A percentile compares a stretch with the other conserved stretches of the same genome.
phyloP scores from a whole-genome alignment of 2,329 filamentous ascomycete species.

The Botrytis tulipae region DNA sequence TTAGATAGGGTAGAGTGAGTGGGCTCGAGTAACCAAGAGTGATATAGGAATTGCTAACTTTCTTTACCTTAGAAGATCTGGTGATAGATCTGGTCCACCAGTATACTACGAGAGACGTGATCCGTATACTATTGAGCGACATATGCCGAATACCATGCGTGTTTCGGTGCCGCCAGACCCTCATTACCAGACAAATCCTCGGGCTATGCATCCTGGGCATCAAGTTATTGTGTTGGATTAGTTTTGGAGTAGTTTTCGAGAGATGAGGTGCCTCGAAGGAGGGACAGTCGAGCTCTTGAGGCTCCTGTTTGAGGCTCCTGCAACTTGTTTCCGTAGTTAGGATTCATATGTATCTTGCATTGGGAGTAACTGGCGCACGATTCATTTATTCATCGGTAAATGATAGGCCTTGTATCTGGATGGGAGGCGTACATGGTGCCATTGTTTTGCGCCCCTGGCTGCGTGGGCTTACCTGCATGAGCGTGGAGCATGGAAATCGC shows the following conservation, averaged over 20 bases:
- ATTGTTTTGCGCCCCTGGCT: neutral
- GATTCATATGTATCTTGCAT: neutral
- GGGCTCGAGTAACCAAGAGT: neutral
- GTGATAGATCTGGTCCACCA: slow-evolving; percentile 23
- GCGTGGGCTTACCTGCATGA: slow-evolving; percentile 13
- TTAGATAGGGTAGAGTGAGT: slow-evolving; percentile 35
- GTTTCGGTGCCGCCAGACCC: slow-evolving; percentile 14
- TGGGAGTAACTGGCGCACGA: neutral
- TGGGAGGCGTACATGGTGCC: neutral
- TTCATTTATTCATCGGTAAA: neutral
- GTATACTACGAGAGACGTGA: slow-evolving; percentile 22
- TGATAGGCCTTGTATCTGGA: neutral
- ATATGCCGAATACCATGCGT: slow-evolving; percentile 7
- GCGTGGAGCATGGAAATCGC: slow-evolving; percentile 19
- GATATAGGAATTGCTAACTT: slow-evolving; percentile 27
- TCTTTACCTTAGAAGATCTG: slow-evolving; percentile 21
- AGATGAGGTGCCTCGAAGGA: neutral
- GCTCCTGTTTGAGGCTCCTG: too few relatives aligned
- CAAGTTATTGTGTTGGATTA: slow-evolving; percentile 30
- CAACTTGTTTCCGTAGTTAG: neutral
- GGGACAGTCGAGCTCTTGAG: too few relatives aligned
- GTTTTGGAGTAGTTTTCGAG: slow-evolving; percentile 23
- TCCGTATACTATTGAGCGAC: slow-evolving; percentile 13
- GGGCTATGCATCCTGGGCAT: slow-evolving; percentile 25
- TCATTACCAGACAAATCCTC: slow-evolving; percentile 19